Evolutionary conservation across 164 flowering plant genomes (phyloP).

Genomic region (Magnolia kwangsiensis): DNA sequence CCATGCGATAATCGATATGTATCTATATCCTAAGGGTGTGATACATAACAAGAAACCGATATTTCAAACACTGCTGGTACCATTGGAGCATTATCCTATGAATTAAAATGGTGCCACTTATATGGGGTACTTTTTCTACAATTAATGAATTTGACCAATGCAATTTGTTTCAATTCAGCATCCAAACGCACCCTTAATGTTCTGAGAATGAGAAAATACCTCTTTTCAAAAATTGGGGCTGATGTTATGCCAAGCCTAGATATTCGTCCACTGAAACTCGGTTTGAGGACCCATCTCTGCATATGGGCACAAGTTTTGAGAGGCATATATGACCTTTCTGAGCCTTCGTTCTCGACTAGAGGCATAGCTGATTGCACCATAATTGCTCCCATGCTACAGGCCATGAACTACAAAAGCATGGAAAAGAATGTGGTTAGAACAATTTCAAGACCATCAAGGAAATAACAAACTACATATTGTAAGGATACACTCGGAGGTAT

Average conservation of each 20-base stretch:
- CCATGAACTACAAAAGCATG: conserved; percentile 7
- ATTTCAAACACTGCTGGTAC: neutral
- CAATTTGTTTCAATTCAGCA: neutral
- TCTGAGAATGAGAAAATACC: conserved; percentile 22
- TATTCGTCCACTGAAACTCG: conserved; percentile 3
- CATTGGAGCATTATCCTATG: neutral
- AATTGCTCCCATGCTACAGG: conserved; percentile 17
- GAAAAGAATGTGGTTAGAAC: neutral
- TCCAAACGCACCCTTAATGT: too few species aligned
- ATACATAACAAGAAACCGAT: too few species aligned
- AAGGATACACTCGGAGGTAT: too few species aligned
- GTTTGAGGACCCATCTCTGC: conserved; percentile 22
- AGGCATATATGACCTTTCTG: conserved; percentile 17
- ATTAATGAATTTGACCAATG: neutral
- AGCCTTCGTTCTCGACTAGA: conserved; percentile 21
- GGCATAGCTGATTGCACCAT: conserved; percentile 9
- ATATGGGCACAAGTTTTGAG: conserved; percentile 17
- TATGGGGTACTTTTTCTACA: neutral
- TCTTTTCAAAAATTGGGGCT: conserved; percentile 17
- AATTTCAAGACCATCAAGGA: neutral
- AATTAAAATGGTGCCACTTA: too few species aligned
- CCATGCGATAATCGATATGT: too few species aligned
- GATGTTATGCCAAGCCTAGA: conserved; percentile 21
- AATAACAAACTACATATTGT: neutral
- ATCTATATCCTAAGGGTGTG: too few species aligned